Base-by-base conservation (phyloP, 2,329 filamentous ascomycete species). In the Claviceps digitariae region DNA sequence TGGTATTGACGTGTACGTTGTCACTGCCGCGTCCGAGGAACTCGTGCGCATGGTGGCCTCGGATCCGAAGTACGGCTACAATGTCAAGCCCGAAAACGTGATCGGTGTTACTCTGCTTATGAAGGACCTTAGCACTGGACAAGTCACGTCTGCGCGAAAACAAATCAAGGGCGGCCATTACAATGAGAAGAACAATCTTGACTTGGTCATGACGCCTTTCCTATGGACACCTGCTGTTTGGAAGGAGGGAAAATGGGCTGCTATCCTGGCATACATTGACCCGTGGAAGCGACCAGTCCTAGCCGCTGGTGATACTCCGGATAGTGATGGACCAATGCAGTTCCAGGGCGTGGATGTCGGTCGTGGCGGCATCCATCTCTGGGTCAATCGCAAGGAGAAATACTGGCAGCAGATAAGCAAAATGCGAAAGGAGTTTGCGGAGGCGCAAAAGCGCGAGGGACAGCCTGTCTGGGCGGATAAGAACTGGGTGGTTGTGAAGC, bases 41-140 rank as follows among this genome's bases (percentile, higher is more conserved):
- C 63, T 73, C 8, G 71, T 73, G 17, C 67, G 71, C 50, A 72
- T 73, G 69, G 68, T 74, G 1, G 71, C 66, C n/a, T 64, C 69
- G 1, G 71, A 73, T 53, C 68, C 69, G 8, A 64, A 64, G 55
- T 74, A 74, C 48, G 71, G 71, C 47, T 74, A 74, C 63, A 72
- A 73, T 55, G 69, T 73, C 6, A 65, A 65, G 34, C 61, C 71
- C 2, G 62, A 73, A 54, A 72, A 73, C 50, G 69, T 74, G 38
- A 71, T 73, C 21, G 71, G 71, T 27, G 69, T 73, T 13, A 68
- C 66, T 3, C 62, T 69, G 0, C 60, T 72, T 7, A 61, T 74
- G 53, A 61, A 58, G 36, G 65, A 67, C 50, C 53, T 55, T n/a
- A n/a, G n/a, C n/a, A n/a, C n/a, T n/a, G n/a, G n/a, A n/a, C n/a